Percentiles rank a stretch among this genome's conserved stretches.
Evolutionary conservation across 2,329 filamentous ascomycete species (phyloP).

Genomic region (Clonostachys byssicola): DNA sequence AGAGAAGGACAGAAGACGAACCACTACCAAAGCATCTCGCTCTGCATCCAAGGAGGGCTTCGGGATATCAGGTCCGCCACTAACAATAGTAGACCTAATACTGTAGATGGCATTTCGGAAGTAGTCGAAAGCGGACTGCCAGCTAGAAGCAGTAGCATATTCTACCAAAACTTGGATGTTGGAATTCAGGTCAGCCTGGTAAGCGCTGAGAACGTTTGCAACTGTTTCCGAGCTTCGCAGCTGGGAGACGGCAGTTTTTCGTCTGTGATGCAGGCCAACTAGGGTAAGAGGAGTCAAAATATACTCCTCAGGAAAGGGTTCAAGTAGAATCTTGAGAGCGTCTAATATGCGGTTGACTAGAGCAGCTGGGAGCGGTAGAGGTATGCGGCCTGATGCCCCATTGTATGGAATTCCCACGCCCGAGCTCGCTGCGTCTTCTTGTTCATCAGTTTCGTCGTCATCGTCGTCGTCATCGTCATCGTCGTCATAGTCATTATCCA

Average conservation of each 20-base stretch:
- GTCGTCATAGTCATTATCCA: not conserved
- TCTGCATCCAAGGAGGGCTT: conserved; percentile 45
- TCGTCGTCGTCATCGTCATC: conserved; percentile 4
- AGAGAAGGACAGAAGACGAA: conserved; percentile 58
- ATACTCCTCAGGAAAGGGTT: conserved; percentile 54
- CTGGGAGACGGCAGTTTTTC: conserved; percentile 26
- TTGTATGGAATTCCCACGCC: conserved; percentile 5
- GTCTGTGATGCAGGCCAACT: conserved; percentile 43
- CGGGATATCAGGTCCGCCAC: conserved; percentile 23
- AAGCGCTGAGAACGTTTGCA: conserved; percentile 8
- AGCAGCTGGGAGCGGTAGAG: conserved; percentile 39
- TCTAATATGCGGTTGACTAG: conserved; percentile 53
- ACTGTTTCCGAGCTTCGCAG: conserved; percentile 9
- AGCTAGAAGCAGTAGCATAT: conserved; percentile 62
- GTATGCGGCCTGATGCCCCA: conserved; percentile 6
- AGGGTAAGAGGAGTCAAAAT: conserved; percentile 52
- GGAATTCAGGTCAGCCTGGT: conserved; percentile 43
- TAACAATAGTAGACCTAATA: conserved; percentile 38
- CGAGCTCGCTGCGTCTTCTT: conserved; percentile 7
- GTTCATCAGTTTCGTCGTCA: conserved; percentile 6
- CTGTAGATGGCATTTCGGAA: conserved; percentile 47
- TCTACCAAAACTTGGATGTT: conserved; percentile 55
- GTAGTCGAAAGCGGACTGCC: conserved; percentile 56
- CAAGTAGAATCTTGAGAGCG: conserved; percentile 49
- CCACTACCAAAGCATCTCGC: conserved; percentile 42